Percentiles rank a stretch among this genome's conserved stretches.
phyloP scores from a whole-genome alignment of 2,329 filamentous ascomycete species.

The Ophiostoma quercus region DNA sequence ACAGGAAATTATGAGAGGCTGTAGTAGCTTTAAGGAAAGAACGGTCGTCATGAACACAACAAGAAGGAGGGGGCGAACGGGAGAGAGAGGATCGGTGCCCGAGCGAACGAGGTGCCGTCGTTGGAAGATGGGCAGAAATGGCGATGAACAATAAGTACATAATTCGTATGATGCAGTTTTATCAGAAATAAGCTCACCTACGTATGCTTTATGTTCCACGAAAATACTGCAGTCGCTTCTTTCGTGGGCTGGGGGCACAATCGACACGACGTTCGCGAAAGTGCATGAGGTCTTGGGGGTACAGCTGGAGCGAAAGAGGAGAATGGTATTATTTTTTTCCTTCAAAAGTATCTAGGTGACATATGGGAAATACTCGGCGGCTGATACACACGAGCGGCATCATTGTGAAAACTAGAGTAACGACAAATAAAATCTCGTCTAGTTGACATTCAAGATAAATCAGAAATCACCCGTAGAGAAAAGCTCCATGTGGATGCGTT shows the following conservation, averaged over 20 bases:
- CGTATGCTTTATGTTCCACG: background rate
- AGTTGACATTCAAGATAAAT: background rate
- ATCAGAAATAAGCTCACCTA: background rate
- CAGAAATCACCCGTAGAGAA: slow-evolving; percentile 38
- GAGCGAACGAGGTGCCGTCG: background rate
- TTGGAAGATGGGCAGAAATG: background rate
- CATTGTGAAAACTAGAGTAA: background rate
- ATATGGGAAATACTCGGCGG: background rate
- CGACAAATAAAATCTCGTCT: background rate
- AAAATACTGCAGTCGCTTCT: background rate
- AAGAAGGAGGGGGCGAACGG: background rate
- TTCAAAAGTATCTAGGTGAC: background rate
- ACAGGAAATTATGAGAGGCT: background rate
- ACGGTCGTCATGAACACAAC: too few species aligned
- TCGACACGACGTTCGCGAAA: background rate
- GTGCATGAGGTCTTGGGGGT: background rate
- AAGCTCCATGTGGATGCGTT: slow-evolving; percentile 60
- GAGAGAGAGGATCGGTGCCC: background rate
- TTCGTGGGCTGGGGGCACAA: background rate
- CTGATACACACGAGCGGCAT: background rate
- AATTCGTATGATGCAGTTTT: background rate
- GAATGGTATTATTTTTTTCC: background rate
- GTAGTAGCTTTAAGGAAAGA: background rate
- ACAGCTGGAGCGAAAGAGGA: background rate
- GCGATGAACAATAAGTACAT: too few species aligned